Evolutionary conservation across 1,284 basidiomycete species (phyloP).

Genomic region (Mycosarcoma mackinlayi): DNA sequence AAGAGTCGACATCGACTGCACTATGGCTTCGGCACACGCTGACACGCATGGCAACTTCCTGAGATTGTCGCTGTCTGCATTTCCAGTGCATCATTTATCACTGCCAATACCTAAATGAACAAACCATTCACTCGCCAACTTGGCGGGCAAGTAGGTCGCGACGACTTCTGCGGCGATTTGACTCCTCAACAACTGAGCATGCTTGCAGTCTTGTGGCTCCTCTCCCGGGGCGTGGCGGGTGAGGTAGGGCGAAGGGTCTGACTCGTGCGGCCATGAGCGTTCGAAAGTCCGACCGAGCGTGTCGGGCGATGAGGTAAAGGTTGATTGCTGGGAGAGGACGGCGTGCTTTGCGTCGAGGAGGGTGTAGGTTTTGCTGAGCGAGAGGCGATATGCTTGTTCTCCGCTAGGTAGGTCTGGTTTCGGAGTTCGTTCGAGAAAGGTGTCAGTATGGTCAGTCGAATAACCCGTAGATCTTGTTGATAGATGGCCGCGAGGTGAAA

Average conservation of each 20-base stretch:
- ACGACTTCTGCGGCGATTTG: slow-evolving; percentile 37
- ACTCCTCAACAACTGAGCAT: slow-evolving; percentile 19
- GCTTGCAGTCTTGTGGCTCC: slow-evolving; percentile 15
- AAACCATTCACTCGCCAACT: slow-evolving; percentile 20
- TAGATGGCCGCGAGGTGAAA: too few species aligned
- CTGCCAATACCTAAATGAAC: slow-evolving; percentile 10
- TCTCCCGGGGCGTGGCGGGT: neutral
- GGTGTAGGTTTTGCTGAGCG: slow-evolving; percentile 15
- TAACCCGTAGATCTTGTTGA: too few species aligned
- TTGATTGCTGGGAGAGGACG: slow-evolving; percentile 8
- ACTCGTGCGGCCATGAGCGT: slow-evolving; percentile 28
- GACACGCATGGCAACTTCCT: neutral
- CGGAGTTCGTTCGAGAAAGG: neutral
- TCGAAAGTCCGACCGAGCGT: slow-evolving; percentile 37
- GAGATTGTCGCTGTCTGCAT: neutral
- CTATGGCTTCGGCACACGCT: too few species aligned
- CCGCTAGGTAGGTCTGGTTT: slow-evolving; percentile 34
- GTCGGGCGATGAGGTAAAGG: slow-evolving; percentile 36
- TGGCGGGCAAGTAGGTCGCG: slow-evolving; percentile 22
- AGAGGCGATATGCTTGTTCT: slow-evolving; percentile 36
- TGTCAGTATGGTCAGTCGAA: neutral
- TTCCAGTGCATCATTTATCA: neutral
- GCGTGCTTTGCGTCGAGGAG: slow-evolving; percentile 31
- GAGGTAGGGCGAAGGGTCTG: slow-evolving; percentile 27
- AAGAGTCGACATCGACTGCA: neutral